Evolutionary conservation across 345 rosid genomes (phyloP).

Genomic region (Cardiospermum halicacabum): DNA sequence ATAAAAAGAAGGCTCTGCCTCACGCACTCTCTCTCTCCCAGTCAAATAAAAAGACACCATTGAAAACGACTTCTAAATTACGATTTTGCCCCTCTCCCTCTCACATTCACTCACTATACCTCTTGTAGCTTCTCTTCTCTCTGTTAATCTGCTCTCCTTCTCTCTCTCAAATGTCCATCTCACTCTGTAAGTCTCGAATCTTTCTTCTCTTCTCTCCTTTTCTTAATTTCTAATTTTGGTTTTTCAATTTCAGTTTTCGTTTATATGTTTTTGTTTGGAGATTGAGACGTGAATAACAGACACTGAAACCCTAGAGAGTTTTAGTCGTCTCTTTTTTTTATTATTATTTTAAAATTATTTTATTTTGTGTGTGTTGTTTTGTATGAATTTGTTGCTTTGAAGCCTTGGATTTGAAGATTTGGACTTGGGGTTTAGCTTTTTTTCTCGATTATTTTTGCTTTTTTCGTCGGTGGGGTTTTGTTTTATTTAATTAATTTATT

Average conservation of each 20-base stretch:
- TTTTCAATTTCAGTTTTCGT: too few species aligned
- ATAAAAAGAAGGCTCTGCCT: not conserved
- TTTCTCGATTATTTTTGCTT: not conserved
- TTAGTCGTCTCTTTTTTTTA: not conserved
- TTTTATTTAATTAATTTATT: not conserved
- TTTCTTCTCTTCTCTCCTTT: slow-evolving; percentile 9
- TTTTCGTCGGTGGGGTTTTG: slow-evolving; percentile 1
- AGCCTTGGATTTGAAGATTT: slow-evolving; percentile 1
- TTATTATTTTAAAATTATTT: too few species aligned
- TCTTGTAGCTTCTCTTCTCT: slow-evolving; percentile 9
- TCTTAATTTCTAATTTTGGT: not conserved
- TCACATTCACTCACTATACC: slow-evolving; percentile 21
- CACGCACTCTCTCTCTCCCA: not conserved
- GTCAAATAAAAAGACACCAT: slow-evolving; percentile 16
- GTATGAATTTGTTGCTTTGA: not conserved
- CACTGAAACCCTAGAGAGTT: not conserved
- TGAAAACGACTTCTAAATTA: slow-evolving; percentile 28
- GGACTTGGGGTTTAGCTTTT: not conserved
- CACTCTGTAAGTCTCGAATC: slow-evolving; percentile 45
- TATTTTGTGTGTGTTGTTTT: too few species aligned
- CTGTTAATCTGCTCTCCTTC: slow-evolving; percentile 6
- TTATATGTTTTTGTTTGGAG: not conserved
- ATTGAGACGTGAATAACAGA: not conserved
- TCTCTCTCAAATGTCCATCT: slow-evolving; percentile 7
- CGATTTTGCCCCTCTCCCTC: slow-evolving; percentile 12